Evolutionary conservation across 306 rosid species (phyloP), one percentile per base, ranked within the genome.

Genomic region (Arachis stenosperma): DNA sequence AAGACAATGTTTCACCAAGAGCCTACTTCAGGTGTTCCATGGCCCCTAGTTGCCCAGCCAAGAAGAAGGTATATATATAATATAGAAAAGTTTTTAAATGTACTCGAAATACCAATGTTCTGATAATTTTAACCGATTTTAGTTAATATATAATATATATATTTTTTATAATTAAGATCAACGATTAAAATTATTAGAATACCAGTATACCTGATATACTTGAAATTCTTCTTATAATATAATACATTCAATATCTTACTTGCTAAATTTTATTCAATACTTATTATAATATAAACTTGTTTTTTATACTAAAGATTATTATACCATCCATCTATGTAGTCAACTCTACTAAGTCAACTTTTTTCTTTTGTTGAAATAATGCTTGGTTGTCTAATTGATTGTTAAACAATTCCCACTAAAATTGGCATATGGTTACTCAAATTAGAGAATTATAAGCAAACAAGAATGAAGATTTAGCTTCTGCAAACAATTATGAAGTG

Each of bases 1-100:
- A 90, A 81, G 90, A 88, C 51, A 86, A 88, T 77, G 87, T 84
- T 4, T 86, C 81, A 59, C 97, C 96, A 52, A 71, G 97, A 85
- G 97, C 97, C 82, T 90, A 90, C 78, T 88, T 78, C 42, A 88
- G 90, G 82, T 88, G 97, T 37, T 85, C 90, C 55, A 76, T 85
- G 85, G 87, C 97, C 75, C 97, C 93, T 5, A 57, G 33, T 33
- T 90, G 97, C 73, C 86, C 87, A 0, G 97, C 84, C 64, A 90
- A 90, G 76, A 90, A 88, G 90, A 90, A 86, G 96, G 96, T 89
- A 67, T 22, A 22, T 22, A 22, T 22, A 22, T 22, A 22, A 22
- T 22, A 22, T 22, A 22, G 27, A 22, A 22, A 22, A 22, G 27
- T 22, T 22, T 22, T 22, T 22, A 22, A 22, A 22, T 22, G 27